Base-by-base conservation (phyloP, 2,329 filamentous ascomycete genomes). In the Penicillium psychrosexuale region DNA sequence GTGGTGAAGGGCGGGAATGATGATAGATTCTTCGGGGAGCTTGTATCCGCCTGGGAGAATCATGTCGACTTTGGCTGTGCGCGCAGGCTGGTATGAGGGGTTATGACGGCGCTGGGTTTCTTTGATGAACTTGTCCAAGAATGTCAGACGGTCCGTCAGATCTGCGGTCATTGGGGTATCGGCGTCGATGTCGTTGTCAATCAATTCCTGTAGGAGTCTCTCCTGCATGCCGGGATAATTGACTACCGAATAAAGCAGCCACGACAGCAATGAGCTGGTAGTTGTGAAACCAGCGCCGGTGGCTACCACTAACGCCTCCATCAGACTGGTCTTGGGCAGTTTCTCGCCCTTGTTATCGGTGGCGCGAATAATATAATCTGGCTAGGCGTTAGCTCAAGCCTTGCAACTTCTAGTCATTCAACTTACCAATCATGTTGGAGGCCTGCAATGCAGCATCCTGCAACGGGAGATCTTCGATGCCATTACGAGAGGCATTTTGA, bases 231-330 rank as follows among this genome's bases (percentile, higher is more conserved):
- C 82, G 0, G 76, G 73, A 60, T 86, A 85, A 2, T 66, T 72
- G 6, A 80, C 77, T 1, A 84, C 67, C 5, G 77, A 74, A 63
- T 84, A 85, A 34, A 84, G 64, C 1, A 82, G 71, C 84, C 82
- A 86, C 0, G 81, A 83, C 3, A 85, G 72, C 7, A 85, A 75
- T 0, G 81, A 81, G 4, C 77, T 80, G 0, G 81, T 86, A 0
- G 84, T 86, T 0, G 80, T 84, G 71, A 86, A 86, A n/a, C 84
- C 84, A 3, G 83, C 83, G 3, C 75, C 83, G 0, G 78, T 82
- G 6, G 77, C 77, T 3, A 85, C 80, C 1, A 84, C 71, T 0
- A 84, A 69, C 0, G 71, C 68, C 55, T 63, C 61, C 38, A 79
- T 68, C 47, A 63, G 31, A 40, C 61, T 62, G 15, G 54, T 44